phyloP scores from a whole-genome alignment of 2,329 filamentous ascomycete species.

The Juglanconis oblonga region DNA sequence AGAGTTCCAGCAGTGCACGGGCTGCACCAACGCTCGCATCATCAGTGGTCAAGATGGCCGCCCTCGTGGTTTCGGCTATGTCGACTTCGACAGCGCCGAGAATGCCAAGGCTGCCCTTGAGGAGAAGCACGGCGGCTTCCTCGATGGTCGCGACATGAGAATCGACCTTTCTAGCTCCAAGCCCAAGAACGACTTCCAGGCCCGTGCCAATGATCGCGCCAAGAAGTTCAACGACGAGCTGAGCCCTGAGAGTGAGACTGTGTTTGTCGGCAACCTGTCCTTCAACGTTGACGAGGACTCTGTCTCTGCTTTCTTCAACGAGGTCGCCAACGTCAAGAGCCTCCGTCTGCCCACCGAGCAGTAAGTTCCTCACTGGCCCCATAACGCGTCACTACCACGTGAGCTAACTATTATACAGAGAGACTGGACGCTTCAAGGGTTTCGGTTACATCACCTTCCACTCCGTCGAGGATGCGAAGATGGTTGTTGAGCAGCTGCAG shows the following conservation, averaged over 20 bases:
- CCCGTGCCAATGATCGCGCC: conserved; percentile 63
- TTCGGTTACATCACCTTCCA: conserved; percentile 88
- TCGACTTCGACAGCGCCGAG: conserved; percentile 72
- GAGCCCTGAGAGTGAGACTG: conserved; percentile 78
- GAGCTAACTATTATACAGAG: conserved; percentile 45
- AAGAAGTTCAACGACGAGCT: conserved; percentile 73
- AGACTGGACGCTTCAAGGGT: conserved; percentile 81
- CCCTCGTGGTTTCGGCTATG: conserved; percentile 91
- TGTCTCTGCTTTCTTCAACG: conserved; percentile 71
- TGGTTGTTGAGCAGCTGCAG: conserved; percentile 62
- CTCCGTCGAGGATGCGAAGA: conserved; percentile 78
- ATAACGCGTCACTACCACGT: not conserved
- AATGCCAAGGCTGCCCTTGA: conserved; percentile 37
- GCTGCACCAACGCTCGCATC: conserved; percentile 70
- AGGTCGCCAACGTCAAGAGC: conserved; percentile 68
- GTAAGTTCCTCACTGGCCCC: conserved; percentile 38
- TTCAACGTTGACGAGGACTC: conserved; percentile 78
- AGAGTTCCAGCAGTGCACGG: conserved; percentile 78
- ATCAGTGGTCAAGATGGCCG: conserved; percentile 80
- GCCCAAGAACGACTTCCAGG: conserved; percentile 26
- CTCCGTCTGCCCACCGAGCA: conserved; percentile 86
- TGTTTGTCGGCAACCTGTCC: conserved; percentile 88
- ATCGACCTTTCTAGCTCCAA: conserved; percentile 36
- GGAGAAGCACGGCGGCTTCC: conserved; percentile 33
- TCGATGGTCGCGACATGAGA: conserved; percentile 35